phyloP scores from a whole-genome alignment of 176 grass and related monocot species.

The Phragmites australis region DNA sequence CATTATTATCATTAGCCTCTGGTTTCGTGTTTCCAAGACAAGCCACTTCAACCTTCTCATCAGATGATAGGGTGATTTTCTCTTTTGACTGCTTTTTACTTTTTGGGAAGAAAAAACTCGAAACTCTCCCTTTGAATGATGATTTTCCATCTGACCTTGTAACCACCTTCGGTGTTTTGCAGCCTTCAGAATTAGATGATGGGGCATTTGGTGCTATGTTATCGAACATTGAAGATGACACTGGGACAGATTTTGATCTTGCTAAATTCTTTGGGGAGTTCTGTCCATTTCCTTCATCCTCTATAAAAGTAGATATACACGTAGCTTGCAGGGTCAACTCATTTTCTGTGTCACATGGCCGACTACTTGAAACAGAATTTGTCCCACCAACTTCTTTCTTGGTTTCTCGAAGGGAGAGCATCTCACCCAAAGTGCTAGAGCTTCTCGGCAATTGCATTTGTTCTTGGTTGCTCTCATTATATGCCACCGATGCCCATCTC shows the following conservation, averaged over 20 bases:
- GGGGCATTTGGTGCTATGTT: conserved; percentile 36
- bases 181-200: conserved; percentile 48
- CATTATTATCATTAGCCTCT: conserved; percentile 23
- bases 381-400: conserved; percentile 54
- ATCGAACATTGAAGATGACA: conserved; percentile 64
- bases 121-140: conserved; percentile 82
- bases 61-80: conserved; percentile 40
- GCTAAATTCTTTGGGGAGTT: conserved; percentile 50
- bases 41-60: conserved; percentile 25
- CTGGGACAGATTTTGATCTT: conserved; percentile 81
- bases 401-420: conserved; percentile 68
- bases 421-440: conserved; percentile 92
- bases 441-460: conserved; percentile 60
- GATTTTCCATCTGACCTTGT: conserved; percentile 54
- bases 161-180: conserved; percentile 36
- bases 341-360: conserved; percentile 16
- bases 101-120: conserved; percentile 81
- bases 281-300: conserved; percentile 38
- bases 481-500: conserved; percentile 72
- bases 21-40: conserved; percentile 24
- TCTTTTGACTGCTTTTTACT: conserved; percentile 64
- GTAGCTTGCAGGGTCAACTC: conserved; percentile 42
- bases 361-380: conserved; percentile 25
- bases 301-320: conserved; percentile 39
- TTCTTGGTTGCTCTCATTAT: conserved; percentile 58